Conservation (phyloP, 371 early-diverging fungal species). For the Mucor circinelloides region DNA sequence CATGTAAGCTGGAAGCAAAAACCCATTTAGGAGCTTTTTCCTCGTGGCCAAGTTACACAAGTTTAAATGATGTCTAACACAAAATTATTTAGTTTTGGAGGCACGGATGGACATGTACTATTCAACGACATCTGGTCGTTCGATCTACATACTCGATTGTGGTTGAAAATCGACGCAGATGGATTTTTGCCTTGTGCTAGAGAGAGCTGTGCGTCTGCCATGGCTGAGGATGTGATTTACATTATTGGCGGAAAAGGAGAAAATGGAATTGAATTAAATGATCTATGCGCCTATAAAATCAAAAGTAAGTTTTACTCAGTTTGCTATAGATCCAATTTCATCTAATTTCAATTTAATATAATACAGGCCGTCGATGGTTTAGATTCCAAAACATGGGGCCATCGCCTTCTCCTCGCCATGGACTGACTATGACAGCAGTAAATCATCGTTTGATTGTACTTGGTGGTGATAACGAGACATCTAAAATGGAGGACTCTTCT, state of each 20-base stretch:
- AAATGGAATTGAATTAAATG: slow-evolving; percentile 63
- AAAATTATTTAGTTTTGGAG: slow-evolving; percentile 63
- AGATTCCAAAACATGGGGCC: slow-evolving; percentile 76
- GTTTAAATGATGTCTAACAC: slow-evolving; percentile 18
- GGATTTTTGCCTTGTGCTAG: slow-evolving; percentile 72
- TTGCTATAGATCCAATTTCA: background rate
- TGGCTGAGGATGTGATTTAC: slow-evolving; percentile 78
- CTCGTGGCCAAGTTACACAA: slow-evolving; percentile 26
- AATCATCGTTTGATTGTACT: slow-evolving; percentile 66
- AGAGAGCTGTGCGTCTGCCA: slow-evolving; percentile 64
- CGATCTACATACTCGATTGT: slow-evolving; percentile 57
- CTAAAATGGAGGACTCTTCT: slow-evolving; percentile 56
- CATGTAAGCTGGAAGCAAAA: slow-evolving; percentile 48
- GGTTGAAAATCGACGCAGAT: slow-evolving; percentile 64
- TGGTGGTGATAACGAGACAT: slow-evolving; percentile 62
- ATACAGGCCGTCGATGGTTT: slow-evolving; percentile 57
- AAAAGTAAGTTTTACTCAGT: slow-evolving; percentile 43
- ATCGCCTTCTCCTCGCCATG: slow-evolving; percentile 66
- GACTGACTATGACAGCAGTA: slow-evolving; percentile 65
- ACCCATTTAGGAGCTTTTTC: slow-evolving; percentile 12
- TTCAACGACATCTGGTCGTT: slow-evolving; percentile 81
- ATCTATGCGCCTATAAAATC: slow-evolving; percentile 76
- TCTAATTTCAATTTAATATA: background rate
- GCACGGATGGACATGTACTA: slow-evolving; percentile 67
- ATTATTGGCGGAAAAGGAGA: slow-evolving; percentile 73